phyloP scores from a whole-genome alignment of 768 basidiomycete species.

The Tubosaeta brunneosetosa region DNA sequence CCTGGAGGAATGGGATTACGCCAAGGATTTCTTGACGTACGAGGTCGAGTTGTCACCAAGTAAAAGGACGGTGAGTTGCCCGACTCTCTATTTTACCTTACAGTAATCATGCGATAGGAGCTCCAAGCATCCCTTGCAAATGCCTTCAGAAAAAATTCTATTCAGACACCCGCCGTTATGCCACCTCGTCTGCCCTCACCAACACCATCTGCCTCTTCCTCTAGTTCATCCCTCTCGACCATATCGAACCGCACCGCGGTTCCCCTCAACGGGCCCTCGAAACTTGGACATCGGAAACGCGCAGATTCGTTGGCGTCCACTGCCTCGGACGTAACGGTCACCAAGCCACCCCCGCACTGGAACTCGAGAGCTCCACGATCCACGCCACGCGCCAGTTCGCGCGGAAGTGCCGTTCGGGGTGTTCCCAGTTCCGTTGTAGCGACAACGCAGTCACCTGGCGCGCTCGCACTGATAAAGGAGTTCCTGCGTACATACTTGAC shows the following conservation, averaged over 20 bases:
- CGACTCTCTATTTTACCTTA: background rate
- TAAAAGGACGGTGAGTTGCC: conserved; percentile 46
- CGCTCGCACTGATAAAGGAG: conserved; percentile 44
- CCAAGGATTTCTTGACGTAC: conserved; percentile 67
- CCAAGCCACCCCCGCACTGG: conserved; percentile 10
- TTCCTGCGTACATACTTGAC: conserved; percentile 47
- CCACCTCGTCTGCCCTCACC: conserved; percentile 39
- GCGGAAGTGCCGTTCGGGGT: conserved; percentile 11
- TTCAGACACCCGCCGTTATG: conserved; percentile 19
- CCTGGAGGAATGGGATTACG: conserved; percentile 77
- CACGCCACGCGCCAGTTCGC: conserved; percentile 11
- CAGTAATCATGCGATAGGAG: conserved; percentile 21
- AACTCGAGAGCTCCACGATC: conserved; percentile 5
- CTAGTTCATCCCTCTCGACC: conserved; percentile 63
- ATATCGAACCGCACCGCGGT: conserved; percentile 70
- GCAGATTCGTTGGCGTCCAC: conserved; percentile 22
- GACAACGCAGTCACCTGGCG: conserved; percentile 16
- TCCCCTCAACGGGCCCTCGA: conserved; percentile 31
- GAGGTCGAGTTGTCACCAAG: conserved; percentile 57
- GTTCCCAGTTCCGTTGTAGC: conserved; percentile 7
- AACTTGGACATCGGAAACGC: conserved; percentile 11
- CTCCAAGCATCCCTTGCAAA: conserved; percentile 31
- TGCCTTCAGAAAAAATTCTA: conserved; percentile 27
- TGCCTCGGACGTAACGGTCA: conserved; percentile 26
- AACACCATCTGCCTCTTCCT: conserved; percentile 54